These are phyloP conservation scores for Hypoxylon lenormandii DNA, from an alignment of 495 filamentous ascomycete species.

Conservation along the genomic window DNA sequence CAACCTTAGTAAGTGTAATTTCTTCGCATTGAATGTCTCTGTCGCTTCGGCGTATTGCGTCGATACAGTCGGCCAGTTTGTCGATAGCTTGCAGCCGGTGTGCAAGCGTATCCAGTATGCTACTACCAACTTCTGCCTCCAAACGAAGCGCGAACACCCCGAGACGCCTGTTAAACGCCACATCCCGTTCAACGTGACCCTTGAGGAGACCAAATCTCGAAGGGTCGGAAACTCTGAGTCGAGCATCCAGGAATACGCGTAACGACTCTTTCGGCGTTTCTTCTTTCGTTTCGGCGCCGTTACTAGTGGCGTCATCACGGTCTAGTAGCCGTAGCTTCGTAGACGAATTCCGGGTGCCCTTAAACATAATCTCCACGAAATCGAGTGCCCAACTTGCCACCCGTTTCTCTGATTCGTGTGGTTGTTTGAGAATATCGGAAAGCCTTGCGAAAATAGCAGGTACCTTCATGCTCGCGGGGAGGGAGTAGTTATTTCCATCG, in stretches of 20 bases:
- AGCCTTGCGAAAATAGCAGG: constrained; percentile 60
- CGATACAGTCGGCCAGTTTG: constrained; percentile 72
- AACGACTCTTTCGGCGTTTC: constrained; percentile 46
- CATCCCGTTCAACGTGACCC: constrained; percentile 67
- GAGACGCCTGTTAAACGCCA: constrained; percentile 66
- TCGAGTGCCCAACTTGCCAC: constrained; percentile 64
- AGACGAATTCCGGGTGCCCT: constrained; percentile 54
- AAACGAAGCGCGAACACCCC: constrained; percentile 72
- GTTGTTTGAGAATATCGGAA: constrained; percentile 56
- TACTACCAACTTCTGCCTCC: constrained; percentile 66
- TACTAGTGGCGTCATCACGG: constrained; percentile 15
- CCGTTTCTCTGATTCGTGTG: constrained; percentile 26
- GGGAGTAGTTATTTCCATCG: constrained; percentile 38
- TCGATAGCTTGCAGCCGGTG: constrained; percentile 71
- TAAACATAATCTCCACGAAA: constrained; percentile 65
- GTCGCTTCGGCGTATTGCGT: constrained; percentile 66
- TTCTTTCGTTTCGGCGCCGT: constrained; percentile 33
- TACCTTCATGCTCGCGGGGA: constrained; percentile 54
- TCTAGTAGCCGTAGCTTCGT: constrained; percentile 20
- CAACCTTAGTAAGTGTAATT: constrained; percentile 70
- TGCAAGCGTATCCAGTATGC: constrained; percentile 65
- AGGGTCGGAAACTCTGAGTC: constrained; percentile 51
- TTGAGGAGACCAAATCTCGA: constrained; percentile 62
- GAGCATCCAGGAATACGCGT: constrained; percentile 56
- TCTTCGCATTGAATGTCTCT: constrained; percentile 64